A percentile compares a stretch with the other conserved stretches of the same genome.
These are phyloP conservation scores for Chenopodium suecicum DNA, from an alignment of 148 eudicot genomes.

Conservation along the genomic window DNA sequence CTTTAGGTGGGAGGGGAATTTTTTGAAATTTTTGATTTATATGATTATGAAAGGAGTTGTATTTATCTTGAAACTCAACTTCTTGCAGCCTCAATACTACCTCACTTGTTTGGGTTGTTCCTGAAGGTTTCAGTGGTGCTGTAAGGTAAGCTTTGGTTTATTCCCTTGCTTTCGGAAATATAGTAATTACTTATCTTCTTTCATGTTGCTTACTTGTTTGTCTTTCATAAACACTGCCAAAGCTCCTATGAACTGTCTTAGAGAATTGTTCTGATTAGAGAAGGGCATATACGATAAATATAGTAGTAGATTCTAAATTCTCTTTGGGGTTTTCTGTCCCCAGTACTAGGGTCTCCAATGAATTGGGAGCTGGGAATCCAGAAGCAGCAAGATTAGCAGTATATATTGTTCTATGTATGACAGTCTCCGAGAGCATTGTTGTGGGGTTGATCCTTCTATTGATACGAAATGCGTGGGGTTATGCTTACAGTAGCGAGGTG, in stretches of 20 bases:
- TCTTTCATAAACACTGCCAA: no score
- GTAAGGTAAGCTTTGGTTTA: conserved; percentile 47
- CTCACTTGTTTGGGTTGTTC: conserved; percentile 71
- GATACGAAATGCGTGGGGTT: conserved; percentile 35
- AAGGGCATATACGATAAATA: not conserved
- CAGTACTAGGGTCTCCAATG: conserved; percentile 43
- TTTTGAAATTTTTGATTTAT: no score
- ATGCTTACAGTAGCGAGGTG: conserved; percentile 35
- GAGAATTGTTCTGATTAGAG: not conserved
- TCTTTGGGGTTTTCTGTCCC: not conserved
- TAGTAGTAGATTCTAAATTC: not conserved
- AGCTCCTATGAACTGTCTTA: not conserved
- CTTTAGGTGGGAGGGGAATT: no score
- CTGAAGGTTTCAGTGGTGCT: conserved; percentile 75
- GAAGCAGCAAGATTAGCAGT: conserved; percentile 35
- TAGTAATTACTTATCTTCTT: not conserved
- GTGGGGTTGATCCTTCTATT: conserved; percentile 31
- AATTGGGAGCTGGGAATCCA: conserved; percentile 42
- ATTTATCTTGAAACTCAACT: not conserved
- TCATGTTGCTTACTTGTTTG: not conserved
- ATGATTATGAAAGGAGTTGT: no score
- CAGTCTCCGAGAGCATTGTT: conserved; percentile 26
- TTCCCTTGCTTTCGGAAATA: not conserved
- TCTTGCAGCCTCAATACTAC: conserved; percentile 67
- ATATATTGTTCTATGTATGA: conserved; percentile 29